phyloP scores from a whole-genome alignment of 140 eudicot species.

The Flaveria floridana region DNA sequence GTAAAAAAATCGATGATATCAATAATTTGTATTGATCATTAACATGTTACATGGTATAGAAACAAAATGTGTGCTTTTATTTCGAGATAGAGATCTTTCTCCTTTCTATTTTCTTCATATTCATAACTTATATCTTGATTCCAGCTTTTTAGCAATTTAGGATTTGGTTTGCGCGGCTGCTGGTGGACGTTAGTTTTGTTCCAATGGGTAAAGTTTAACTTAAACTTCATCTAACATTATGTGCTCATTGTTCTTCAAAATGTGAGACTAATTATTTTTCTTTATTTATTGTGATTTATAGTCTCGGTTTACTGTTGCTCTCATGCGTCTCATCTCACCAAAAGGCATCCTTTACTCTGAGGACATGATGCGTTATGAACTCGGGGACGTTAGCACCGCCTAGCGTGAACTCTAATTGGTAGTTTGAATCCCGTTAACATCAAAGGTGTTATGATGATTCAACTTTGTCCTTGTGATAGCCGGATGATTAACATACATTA shows the following conservation, averaged over 20 bases:
- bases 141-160: constrained; percentile 53
- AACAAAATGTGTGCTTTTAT: background rate
- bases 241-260: background rate
- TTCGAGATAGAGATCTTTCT: background rate
- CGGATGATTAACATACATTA: constrained; percentile 16
- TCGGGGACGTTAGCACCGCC: constrained; percentile 43
- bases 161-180: constrained; percentile 77
- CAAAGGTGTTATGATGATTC: constrained; percentile 24
- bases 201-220: constrained; percentile 64
- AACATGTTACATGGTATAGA: background rate
- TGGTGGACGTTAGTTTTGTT: constrained; percentile 82
- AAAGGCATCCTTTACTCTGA: constrained; percentile 68
- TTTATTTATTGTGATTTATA: constrained; percentile 34
- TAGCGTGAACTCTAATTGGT: constrained; percentile 28
- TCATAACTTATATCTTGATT: constrained; percentile 15
- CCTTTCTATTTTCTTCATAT: constrained; percentile 3
- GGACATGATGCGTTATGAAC: constrained; percentile 46
- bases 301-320: constrained; percentile 63
- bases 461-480: constrained; percentile 17
- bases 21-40: background rate
- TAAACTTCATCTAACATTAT: background rate
- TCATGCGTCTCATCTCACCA: constrained; percentile 62
- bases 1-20: background rate
- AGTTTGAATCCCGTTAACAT: background rate
- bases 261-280: background rate